Conservation (phyloP, 495 filamentous ascomycete species). For the Neurospora cerealis region DNA sequence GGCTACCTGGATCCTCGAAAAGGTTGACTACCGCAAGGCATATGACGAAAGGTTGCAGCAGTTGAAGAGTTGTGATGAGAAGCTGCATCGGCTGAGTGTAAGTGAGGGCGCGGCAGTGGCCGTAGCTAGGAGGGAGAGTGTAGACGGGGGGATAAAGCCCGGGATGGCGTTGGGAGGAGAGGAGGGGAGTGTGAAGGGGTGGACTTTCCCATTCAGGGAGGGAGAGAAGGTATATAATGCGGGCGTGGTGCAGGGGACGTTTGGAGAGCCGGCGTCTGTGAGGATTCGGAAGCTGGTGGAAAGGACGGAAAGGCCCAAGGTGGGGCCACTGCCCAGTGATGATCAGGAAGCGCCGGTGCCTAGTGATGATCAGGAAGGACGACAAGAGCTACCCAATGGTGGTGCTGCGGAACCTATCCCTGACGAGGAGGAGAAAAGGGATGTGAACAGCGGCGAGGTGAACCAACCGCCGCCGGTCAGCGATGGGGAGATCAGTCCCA, state of each 20-base stretch:
- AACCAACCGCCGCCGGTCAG: not conserved
- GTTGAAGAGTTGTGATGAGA: not conserved
- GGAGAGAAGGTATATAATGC: not conserved
- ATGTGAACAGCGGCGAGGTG: not conserved
- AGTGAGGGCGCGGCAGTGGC: not conserved
- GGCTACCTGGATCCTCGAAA: constrained; percentile 33
- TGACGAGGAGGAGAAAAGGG: not conserved
- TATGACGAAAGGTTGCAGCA: not conserved
- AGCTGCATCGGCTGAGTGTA: not conserved
- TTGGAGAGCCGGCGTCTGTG: not conserved
- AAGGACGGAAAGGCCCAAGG: not conserved
- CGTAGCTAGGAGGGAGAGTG: not conserved
- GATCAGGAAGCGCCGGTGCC: not conserved
- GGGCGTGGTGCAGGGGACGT: not conserved
- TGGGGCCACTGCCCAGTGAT: not conserved
- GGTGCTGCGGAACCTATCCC: not conserved
- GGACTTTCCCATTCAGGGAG: not conserved
- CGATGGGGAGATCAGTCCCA: not conserved
- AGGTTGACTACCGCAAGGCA: constrained; percentile 4
- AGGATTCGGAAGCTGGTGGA: not conserved
- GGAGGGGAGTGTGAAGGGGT: not conserved
- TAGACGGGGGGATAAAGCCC: not conserved
- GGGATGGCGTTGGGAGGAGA: not conserved
- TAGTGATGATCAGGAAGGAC: not conserved
- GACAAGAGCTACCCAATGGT: not conserved